phyloP scores from a whole-genome alignment of 148 eudicot species.

The Amaranthus hypochondriacus region DNA sequence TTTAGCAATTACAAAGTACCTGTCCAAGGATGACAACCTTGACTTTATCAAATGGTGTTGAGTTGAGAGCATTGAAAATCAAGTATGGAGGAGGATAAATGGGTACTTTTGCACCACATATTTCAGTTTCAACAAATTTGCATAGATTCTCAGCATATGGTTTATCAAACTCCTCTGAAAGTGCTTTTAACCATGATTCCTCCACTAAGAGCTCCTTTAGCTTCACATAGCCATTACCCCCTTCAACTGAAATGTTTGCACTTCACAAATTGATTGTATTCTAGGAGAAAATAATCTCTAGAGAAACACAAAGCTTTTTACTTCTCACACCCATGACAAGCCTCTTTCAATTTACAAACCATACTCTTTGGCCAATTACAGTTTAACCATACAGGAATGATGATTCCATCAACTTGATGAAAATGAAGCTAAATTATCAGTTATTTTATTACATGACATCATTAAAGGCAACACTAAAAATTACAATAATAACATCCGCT shows the following conservation, averaged over 20 bases:
- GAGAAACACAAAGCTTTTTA: too few species aligned
- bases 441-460: too few species aligned
- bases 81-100: conserved; percentile 78
- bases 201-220: conserved; percentile 81
- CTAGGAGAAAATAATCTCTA: too few species aligned
- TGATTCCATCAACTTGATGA: neutral
- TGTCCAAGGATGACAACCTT: conserved; percentile 95
- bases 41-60: conserved; percentile 76
- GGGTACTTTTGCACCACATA: conserved; percentile 44
- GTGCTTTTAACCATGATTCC: conserved; percentile 65
- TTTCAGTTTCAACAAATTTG: conserved; percentile 63
- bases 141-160: conserved; percentile 65
- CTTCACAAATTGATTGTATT: neutral
- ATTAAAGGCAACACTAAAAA: too few species aligned
- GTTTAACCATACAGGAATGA: neutral
- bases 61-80: conserved; percentile 88
- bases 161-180: conserved; percentile 70
- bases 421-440: neutral
- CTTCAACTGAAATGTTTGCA: conserved; percentile 26
- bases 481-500: too few species aligned
- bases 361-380: neutral
- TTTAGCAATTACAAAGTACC: conserved; percentile 31
- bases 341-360: neutral
- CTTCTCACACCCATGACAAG: neutral
- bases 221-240: conserved; percentile 43